Base-by-base conservation (phyloP, 495 filamentous ascomycete genomes). In the Physcia stellaris region DNA sequence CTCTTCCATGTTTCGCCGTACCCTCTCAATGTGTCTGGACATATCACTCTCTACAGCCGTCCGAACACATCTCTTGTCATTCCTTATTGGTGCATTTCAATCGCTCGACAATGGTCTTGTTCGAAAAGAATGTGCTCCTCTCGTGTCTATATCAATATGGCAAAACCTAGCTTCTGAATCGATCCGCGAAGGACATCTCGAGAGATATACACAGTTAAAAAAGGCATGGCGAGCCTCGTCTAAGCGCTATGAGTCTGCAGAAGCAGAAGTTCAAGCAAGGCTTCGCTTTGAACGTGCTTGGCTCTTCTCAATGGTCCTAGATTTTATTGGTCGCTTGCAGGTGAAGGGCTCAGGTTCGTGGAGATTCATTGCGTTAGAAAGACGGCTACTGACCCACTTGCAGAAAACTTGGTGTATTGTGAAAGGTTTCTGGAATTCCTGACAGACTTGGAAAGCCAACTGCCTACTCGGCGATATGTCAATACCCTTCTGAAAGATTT, bases 81-180 rank as follows among this genome's bases (percentile, higher is more conserved):
- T 93, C 56, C 71, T 94, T 41, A 86, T 94, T 38, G 74, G 77
- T 47, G 83, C 88, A 37, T 96, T 94, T 56, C 86, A 94, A 59
- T 94, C 86, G 17, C 71, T 96, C 13, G 90, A 99, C 49, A 93
- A 79, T 58, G 70, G 68, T 16, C 68, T 94, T 35, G 81, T 96
- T 21, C 73, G 90, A 33, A 96, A 93, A 53, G 88, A 99, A 63
- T 95, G 88, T 60, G 92, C 86, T 29, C 83, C 90, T 9, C 65
- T 99, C 27, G 88, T 99, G 29, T 86, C 84, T 1, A 93, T 99
- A 47, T 81, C 83, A 1, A 83, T 92, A 49, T 96, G 90, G 90
- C 83, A 94, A 48, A 88, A 93, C 49, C 60, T 99, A 21, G 80
- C 80, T 16, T 83, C 71, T 42, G 76, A 81, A 15, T 61, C 68